A percentile compares a stretch with the other conserved stretches of the same genome.
Conservation (phyloP, 768 basidiomycete genomes). For the Leccinum disarticulatum region DNA sequence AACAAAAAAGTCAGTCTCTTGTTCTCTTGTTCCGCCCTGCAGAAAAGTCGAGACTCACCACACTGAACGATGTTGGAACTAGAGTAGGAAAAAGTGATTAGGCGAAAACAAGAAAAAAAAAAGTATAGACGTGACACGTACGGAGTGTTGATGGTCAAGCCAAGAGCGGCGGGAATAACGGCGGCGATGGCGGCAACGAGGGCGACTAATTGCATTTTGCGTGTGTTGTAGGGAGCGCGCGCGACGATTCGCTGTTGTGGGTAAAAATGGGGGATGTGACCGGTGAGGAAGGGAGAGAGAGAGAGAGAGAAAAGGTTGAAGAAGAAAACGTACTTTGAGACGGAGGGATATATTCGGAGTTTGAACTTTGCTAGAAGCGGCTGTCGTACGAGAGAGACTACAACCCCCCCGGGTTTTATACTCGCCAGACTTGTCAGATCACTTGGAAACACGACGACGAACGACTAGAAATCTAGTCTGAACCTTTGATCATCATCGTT, state of each 20-base stretch:
- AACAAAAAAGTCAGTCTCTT: background rate
- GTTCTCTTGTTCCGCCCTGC: background rate
- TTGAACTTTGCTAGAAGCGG: constrained; percentile 15
- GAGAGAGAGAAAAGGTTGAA: constrained; percentile 2
- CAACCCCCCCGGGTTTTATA: background rate
- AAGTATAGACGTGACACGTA: constrained; percentile 36
- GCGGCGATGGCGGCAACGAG: constrained; percentile 32
- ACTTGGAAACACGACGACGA: background rate
- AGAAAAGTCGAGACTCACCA: constrained; percentile 37
- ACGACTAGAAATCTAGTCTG: background rate
- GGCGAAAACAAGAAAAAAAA: constrained; percentile 1
- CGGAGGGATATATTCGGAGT: constrained; percentile 25
- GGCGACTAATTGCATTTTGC: constrained; percentile 38
- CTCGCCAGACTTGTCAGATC: background rate
- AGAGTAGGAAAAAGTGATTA: background rate
- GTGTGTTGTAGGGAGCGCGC: constrained; percentile 15
- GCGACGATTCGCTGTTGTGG: constrained; percentile 14
- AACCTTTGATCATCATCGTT: background rate
- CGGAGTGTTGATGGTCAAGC: constrained; percentile 68
- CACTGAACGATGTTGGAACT: constrained; percentile 49
- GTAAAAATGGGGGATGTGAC: background rate
- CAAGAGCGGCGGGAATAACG: constrained; percentile 37
- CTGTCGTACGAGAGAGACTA: background rate
- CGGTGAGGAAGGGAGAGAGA: background rate
- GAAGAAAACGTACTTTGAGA: background rate